These are phyloP conservation scores for Nidula niveotomentosa DNA, from an alignment of 1,284 basidiomycete genomes.

Conservation along the genomic window DNA sequence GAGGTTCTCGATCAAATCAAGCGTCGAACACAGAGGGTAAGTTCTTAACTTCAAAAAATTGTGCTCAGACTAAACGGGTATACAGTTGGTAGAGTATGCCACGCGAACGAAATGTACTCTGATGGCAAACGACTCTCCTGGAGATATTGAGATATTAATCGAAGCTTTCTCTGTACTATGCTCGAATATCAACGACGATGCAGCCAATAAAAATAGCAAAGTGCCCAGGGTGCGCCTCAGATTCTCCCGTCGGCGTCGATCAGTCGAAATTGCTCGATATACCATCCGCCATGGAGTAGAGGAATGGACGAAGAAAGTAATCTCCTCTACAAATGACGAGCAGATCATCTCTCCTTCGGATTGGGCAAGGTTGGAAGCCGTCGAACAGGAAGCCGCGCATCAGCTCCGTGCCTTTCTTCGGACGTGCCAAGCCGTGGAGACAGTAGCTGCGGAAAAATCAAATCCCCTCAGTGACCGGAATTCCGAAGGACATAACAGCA, in stretches of 20 bases:
- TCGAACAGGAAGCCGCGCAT: slow-evolving; percentile 18
- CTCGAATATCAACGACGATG: slow-evolving; percentile 2
- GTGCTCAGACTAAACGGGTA: background rate
- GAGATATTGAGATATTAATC: slow-evolving; percentile 47
- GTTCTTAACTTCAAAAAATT: slow-evolving; percentile 2
- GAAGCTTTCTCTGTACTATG: slow-evolving; percentile 6
- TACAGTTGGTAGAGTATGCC: slow-evolving; percentile 44
- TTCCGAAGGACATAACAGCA: background rate
- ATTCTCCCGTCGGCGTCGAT: slow-evolving; percentile 34
- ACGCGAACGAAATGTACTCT: slow-evolving; percentile 42
- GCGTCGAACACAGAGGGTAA: slow-evolving; percentile 50
- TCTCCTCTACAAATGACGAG: slow-evolving; percentile 22
- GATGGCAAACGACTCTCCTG: slow-evolving; percentile 53
- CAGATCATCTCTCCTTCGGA: slow-evolving; percentile 24
- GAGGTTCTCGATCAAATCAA: slow-evolving; percentile 46
- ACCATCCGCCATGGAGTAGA: slow-evolving; percentile 25
- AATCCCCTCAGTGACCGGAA: background rate
- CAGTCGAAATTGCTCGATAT: slow-evolving; percentile 42
- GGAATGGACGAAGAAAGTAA: slow-evolving; percentile 43
- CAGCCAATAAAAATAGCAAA: slow-evolving; percentile 8
- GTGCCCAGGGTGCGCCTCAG: slow-evolving; percentile 37
- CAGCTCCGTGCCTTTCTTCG: background rate
- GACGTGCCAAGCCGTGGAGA: background rate
- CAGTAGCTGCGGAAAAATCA: background rate
- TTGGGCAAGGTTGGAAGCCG: slow-evolving; percentile 26